phyloP scores from a whole-genome alignment of 495 filamentous ascomycete genomes.

The Amphirosellinia nigrospora region DNA sequence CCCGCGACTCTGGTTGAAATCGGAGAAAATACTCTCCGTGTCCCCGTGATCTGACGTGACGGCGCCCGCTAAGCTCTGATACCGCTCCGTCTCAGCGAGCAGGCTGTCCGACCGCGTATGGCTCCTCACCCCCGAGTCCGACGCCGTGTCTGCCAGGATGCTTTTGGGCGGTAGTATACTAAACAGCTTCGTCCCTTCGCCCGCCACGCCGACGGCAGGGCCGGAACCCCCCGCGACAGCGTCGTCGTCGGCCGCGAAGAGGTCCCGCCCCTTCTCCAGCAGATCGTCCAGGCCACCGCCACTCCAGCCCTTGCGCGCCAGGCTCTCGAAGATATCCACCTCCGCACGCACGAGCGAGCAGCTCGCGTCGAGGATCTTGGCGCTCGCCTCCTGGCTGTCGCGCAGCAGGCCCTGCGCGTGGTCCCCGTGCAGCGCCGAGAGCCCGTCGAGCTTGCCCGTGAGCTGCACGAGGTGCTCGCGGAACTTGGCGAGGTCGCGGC shows the following conservation, averaged over 20 bases:
- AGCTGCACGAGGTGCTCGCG: slow-evolving; percentile 62
- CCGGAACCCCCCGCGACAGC: slow-evolving; percentile 34
- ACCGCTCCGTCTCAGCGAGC: slow-evolving; percentile 48
- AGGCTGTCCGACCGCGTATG: slow-evolving; percentile 53
- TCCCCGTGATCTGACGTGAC: slow-evolving; percentile 46
- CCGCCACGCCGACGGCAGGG: slow-evolving; percentile 24
- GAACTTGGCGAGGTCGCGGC: slow-evolving; percentile 58
- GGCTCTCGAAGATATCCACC: slow-evolving; percentile 68
- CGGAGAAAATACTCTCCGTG: slow-evolving; percentile 57
- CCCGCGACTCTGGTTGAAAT: slow-evolving; percentile 53
- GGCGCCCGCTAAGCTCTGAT: slow-evolving; percentile 57
- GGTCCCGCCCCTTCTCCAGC: slow-evolving; percentile 63
- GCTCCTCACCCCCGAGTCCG: slow-evolving; percentile 35
- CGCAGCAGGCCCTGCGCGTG: slow-evolving; percentile 61
- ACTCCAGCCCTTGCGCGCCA: slow-evolving; percentile 68
- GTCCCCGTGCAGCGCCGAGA: slow-evolving; percentile 62
- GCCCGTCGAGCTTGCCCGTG: slow-evolving; percentile 64
- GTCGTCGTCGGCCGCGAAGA: slow-evolving; percentile 60
- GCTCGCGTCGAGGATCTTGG: slow-evolving; percentile 63
- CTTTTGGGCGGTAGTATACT: slow-evolving; percentile 62
- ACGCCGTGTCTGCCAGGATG: slow-evolving; percentile 55
- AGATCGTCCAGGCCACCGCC: slow-evolving; percentile 68
- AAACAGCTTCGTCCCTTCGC: slow-evolving; percentile 58
- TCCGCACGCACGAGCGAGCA: slow-evolving; percentile 67
- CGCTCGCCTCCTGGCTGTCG: slow-evolving; percentile 64